Evolutionary conservation across 805 yeast genomes (phyloP).

Genomic region (Torulaspora gathmanii): DNA sequence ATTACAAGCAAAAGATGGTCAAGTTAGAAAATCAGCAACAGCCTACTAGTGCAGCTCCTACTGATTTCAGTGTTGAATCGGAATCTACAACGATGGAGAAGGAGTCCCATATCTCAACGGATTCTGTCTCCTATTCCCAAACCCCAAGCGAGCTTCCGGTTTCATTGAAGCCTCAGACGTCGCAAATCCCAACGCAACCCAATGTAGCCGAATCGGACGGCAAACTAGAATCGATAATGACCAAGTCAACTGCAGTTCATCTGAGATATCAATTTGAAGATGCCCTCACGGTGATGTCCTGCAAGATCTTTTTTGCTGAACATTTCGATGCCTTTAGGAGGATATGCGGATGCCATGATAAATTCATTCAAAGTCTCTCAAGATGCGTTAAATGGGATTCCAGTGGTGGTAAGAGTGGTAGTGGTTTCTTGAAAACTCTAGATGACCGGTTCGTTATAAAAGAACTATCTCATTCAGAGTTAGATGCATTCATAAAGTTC

Average conservation of each 20-base stretch:
- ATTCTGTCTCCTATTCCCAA: not conserved
- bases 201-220: conserved; percentile 19
- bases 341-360: conserved; percentile 71
- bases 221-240: conserved; percentile 61
- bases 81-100: conserved; percentile 7
- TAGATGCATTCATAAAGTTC: conserved; percentile 89
- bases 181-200: conserved; percentile 1
- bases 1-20: conserved; percentile 63
- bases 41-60: conserved; percentile 3
- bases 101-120: conserved; percentile 6
- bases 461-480: conserved; percentile 79
- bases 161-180: conserved; percentile 4
- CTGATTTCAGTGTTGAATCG: conserved; percentile 6
- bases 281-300: conserved; percentile 74
- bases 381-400: conserved; percentile 95
- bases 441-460: conserved; percentile 88
- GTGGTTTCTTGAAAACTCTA: conserved; percentile 84
- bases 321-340: conserved; percentile 92
- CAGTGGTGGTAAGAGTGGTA: conserved; percentile 94
- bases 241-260: conserved; percentile 82
- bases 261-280: conserved; percentile 88
- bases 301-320: conserved; percentile 92
- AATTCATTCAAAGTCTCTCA: conserved; percentile 82
- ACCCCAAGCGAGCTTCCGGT: conserved; percentile 3
- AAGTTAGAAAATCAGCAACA: conserved; percentile 24